Evolutionary conservation across 2,329 filamentous ascomycete species (phyloP).

Genomic region (Penicillium occitanis): DNA sequence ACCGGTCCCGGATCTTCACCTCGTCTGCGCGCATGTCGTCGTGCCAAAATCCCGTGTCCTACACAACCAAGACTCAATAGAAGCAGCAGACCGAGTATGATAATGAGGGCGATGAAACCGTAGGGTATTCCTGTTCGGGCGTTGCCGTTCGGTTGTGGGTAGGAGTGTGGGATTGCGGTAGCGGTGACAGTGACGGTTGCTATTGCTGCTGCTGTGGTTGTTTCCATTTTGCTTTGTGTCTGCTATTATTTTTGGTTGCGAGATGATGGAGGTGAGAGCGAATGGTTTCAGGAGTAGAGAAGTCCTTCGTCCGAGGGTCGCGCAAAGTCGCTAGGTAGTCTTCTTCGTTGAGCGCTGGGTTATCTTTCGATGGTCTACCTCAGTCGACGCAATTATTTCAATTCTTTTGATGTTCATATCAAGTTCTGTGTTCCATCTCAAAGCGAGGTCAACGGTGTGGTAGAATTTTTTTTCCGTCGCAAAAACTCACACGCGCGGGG

Average conservation of each 20-base stretch:
- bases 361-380: neutral
- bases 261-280: neutral
- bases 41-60: neutral
- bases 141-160: too few relatives aligned
- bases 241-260: neutral
- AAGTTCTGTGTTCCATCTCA: too few relatives aligned
- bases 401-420: too few relatives aligned
- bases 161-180: neutral
- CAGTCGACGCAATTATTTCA: neutral
- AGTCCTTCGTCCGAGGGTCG: neutral
- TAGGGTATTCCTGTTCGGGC: neutral
- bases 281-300: neutral
- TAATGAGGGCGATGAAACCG: neutral
- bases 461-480: neutral
- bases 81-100: neutral
- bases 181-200: neutral
- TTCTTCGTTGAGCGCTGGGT: neutral
- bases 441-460: too few relatives aligned
- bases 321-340: neutral
- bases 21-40: conserved; percentile 1
- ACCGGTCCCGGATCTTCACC: conserved; percentile 10
- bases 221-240: neutral
- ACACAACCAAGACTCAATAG: neutral
- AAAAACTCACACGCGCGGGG: neutral
- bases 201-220: neutral